Base-by-base conservation (phyloP, 2,329 filamentous ascomycete genomes). In the Pseudopithomyces maydicus region DNA sequence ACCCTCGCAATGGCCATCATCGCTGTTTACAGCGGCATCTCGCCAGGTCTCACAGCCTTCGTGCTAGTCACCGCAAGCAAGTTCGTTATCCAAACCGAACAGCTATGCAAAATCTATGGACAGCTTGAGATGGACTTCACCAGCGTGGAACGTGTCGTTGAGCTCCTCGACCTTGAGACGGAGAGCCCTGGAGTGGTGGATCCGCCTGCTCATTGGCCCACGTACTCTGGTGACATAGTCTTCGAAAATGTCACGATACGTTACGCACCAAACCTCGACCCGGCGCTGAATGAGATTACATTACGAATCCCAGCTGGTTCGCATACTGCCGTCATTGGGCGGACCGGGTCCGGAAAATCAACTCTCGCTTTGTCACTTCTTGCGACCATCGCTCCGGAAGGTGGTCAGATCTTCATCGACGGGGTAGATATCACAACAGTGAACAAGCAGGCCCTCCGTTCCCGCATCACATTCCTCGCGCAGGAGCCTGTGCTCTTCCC, bases 71-170 rank as follows among this genome's bases (percentile, higher is more conserved):
- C 89, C 0, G 89, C 90, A 0, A 82, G 84, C 6, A 85, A 84
- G 56, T 89, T 77, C 61, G 90, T 94, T 17, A 75, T 79, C 10
- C 83, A 87, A 7, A 94, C 90, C 0, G 90, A 93, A 68, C 79
- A 80, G 1, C 83, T 96, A 0, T 97, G 92, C 74, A 86, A 87
- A 58, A 85, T 87, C 56, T 96, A 96, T 67, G 92, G 92, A 2
- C 86, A 90, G 68, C 82, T 97, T 1, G 92, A 97, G 72, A 92
- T 97, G 84, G 90, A 96, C 70, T 96, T 96, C 64, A 92, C 96
- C 0, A 93, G 90, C 0, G 90, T 97, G 0, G 92, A 97, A 76
- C 86, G 92, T 39, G 88, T 97, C 0, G 87, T 95, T 10, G 91
- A 95, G 73, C 82, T 97, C 0, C 81, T 95, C 1, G 85, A 90